Base-by-base conservation (phyloP, 371 early-diverging fungal genomes). In the Apophysomyces elegans region DNA sequence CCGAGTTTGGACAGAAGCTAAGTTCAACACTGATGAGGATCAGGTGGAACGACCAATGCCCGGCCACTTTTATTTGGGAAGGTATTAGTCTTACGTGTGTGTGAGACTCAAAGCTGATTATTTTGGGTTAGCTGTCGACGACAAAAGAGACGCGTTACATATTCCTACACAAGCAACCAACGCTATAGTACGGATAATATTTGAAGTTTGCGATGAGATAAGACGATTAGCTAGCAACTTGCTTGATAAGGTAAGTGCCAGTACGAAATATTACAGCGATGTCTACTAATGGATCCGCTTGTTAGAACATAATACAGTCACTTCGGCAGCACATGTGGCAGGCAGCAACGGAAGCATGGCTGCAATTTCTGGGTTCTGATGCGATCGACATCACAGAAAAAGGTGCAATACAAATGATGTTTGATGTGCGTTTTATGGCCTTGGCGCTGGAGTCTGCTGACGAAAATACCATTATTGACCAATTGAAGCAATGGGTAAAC, bases 161-260 rank as follows among this genome's bases (percentile, higher is more conserved):
- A 37, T 87, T 5, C 88, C 88, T 4, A 81, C 74, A 41, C 83
- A 85, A 62, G 74, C 81, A 26, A 82, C 84, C 12, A 80, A 79
- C 36, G 71, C 68, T 0, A 68, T 81, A 9, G 68, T 75, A 26
- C 64, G 64, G 12, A 72, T 70, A 1, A 47, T 86, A 18, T 83
- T 81, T 56, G 73, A 64, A 39, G 57, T 83, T 7, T 85, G 83
- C 36, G 74, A 83, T 50, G 85, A 86, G 43, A 71, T 87, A 61
- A 85, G 83, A 39, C 78, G 77, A 12, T 71, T 77, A 2, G 70
- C 78, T 59, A 75, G 77, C 13, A 63, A 56, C 1, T 61, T 76
- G 37, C 57, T 83, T n/a, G 79, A 83, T 35, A 67, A 79, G 67
- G 79, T 75, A 70, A 61, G 43, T n/a, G 8, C 7, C 6, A 4